Conservation (phyloP, 2,329 filamentous ascomycete species). For the Lachnellula cervina region DNA sequence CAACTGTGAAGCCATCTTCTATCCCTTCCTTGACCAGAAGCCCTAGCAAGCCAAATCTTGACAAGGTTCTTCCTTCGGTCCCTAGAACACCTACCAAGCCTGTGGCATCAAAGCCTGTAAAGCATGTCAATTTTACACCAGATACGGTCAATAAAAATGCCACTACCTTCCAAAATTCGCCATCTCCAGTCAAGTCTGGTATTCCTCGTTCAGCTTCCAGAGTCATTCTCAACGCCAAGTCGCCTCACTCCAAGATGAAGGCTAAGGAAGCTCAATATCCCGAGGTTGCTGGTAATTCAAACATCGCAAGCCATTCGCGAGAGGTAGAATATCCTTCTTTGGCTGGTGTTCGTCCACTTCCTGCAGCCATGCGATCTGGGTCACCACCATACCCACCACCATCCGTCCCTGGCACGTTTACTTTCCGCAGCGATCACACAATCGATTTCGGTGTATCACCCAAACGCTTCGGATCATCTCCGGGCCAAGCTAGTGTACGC, state of each 20-base stretch:
- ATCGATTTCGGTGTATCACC: slow-evolving; percentile 49
- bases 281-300: slow-evolving; percentile 40
- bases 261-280: slow-evolving; percentile 45
- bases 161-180: slow-evolving; percentile 43
- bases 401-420: slow-evolving; percentile 54
- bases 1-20: slow-evolving; percentile 14
- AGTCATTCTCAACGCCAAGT: slow-evolving; percentile 33
- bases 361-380: slow-evolving; percentile 15
- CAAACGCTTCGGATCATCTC: slow-evolving; percentile 50
- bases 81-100: slow-evolving; percentile 52
- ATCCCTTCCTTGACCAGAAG: slow-evolving; percentile 30
- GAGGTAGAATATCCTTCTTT: slow-evolving; percentile 29
- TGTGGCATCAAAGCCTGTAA: slow-evolving; percentile 52
- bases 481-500: slow-evolving; percentile 57
- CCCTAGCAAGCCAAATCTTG: slow-evolving; percentile 46
- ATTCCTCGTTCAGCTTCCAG: slow-evolving; percentile 41
- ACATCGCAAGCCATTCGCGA: slow-evolving; percentile 5
- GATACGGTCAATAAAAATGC: slow-evolving; percentile 50
- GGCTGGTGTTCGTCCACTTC: slow-evolving; percentile 23
- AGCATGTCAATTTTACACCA: slow-evolving; percentile 77
- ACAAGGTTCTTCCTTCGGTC: slow-evolving; percentile 48
- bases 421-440: slow-evolving; percentile 62
- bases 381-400: slow-evolving; percentile 14
- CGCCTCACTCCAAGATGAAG: slow-evolving; percentile 29
- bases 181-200: slow-evolving; percentile 50